Percentiles rank a stretch among this genome's conserved stretches.
These are phyloP conservation scores for Rutstroemia sp. DNA, from an alignment of 2,329 filamentous ascomycete species.

Conservation along the genomic window DNA sequence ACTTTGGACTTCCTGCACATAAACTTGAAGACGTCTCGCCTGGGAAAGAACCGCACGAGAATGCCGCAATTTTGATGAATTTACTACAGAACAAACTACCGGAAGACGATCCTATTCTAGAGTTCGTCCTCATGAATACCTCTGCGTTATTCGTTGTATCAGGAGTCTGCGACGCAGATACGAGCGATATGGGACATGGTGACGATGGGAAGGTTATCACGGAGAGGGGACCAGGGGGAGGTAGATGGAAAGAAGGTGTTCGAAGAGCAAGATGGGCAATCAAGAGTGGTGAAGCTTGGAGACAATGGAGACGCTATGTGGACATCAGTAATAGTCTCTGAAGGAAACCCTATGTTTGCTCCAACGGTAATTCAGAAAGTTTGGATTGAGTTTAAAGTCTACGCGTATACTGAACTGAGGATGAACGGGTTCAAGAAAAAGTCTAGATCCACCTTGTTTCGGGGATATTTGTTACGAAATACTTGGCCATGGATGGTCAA, in stretches of 20 bases:
- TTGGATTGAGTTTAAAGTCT: neutral
- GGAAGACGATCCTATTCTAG: slow-evolving; percentile 73
- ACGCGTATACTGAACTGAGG: neutral
- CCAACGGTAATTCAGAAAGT: neutral
- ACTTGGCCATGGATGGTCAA: neutral
- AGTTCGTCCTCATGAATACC: slow-evolving; percentile 93
- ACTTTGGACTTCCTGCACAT: slow-evolving; percentile 77
- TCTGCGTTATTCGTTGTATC: slow-evolving; percentile 80
- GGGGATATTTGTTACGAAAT: no score
- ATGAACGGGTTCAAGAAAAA: no score
- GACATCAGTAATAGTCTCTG: slow-evolving; percentile 47
- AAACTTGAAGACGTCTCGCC: slow-evolving; percentile 71
- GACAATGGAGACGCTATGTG: slow-evolving; percentile 76
- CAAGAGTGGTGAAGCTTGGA: slow-evolving; percentile 77
- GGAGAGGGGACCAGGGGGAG: slow-evolving; percentile 77
- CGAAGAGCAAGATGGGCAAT: slow-evolving; percentile 82
- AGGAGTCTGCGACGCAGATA: slow-evolving; percentile 78
- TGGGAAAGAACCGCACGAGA: slow-evolving; percentile 78
- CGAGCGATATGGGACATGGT: slow-evolving; percentile 68
- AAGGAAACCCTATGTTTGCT: neutral
- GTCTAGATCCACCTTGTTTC: no score
- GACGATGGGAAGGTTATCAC: slow-evolving; percentile 75
- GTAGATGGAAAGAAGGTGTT: slow-evolving; percentile 92
- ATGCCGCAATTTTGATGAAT: slow-evolving; percentile 73
- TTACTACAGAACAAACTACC: slow-evolving; percentile 69